Evolutionary conservation across 2,329 filamentous ascomycete species (phyloP).

Genomic region (Monilinia polystroma): DNA sequence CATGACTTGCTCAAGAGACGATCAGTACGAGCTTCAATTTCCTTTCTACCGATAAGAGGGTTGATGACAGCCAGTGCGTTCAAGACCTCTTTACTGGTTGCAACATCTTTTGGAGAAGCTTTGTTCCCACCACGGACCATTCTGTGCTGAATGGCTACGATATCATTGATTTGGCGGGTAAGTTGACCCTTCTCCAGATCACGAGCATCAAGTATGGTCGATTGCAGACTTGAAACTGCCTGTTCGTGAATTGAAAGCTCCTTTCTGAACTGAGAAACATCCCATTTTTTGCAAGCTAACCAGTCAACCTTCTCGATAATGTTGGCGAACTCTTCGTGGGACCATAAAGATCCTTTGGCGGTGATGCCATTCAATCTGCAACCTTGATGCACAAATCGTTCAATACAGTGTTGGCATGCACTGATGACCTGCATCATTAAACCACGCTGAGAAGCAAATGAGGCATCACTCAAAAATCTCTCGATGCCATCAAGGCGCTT

Average conservation of each 20-base stretch:
- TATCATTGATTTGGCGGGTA: constrained; percentile 21
- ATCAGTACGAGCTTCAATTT: constrained; percentile 22
- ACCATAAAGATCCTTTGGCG: constrained; percentile 21
- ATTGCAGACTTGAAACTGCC: constrained; percentile 17
- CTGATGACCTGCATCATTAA: constrained; percentile 22
- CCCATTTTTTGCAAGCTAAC: constrained; percentile 21
- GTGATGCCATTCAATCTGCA: constrained; percentile 20
- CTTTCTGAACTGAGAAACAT: constrained; percentile 20
- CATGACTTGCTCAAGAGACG: constrained; percentile 21
- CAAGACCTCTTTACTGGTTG: constrained; percentile 13
- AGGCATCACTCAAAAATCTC: constrained; percentile 19
- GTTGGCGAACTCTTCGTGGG: constrained; percentile 17
- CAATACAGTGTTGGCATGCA: constrained; percentile 20
- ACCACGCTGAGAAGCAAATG: constrained; percentile 17
- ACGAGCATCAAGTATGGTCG: constrained; percentile 13
- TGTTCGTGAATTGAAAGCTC: constrained; percentile 20
- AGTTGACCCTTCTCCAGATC: constrained; percentile 20
- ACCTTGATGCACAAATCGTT: constrained; percentile 22
- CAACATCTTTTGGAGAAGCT: constrained; percentile 2
- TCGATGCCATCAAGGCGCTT: constrained; percentile 18
- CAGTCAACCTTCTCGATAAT: constrained; percentile 19
- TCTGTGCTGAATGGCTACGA: constrained; percentile 23
- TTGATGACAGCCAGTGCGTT: constrained; percentile 23
- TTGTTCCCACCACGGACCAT: constrained; percentile 3
- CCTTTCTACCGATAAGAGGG: constrained; percentile 9